Evolutionary conservation across 1,284 basidiomycete genomes (phyloP), one percentile per base, ranked within the genome.

Genomic region (Ganoderma sp.): DNA sequence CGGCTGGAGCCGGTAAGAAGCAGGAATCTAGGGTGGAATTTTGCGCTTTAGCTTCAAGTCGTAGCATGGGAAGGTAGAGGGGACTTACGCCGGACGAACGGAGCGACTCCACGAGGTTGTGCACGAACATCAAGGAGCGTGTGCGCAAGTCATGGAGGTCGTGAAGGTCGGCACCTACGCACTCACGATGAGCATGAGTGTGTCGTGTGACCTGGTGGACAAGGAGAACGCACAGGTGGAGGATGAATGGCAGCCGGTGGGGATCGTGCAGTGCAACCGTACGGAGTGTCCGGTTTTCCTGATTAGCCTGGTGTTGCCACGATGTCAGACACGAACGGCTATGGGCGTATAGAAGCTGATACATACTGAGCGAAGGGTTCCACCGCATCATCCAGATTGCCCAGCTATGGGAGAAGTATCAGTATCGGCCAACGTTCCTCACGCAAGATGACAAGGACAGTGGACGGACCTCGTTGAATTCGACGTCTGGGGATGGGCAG

Each of bases 61-160:
- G 22, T 48, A 14, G 39, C 59, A 39, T 52, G 42, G 28, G n/a
- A 56, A 12, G 15, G 64, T 59, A 22, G 60, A 59, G 25, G 6
- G 64, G n/a, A 70, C 71, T 60, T 75, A 92, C 90, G 72, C 89
- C 90, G 67, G 84, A 84, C 9, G 86, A 82, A 58, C 87, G 85
- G 64, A 92, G 83, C 5, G 84, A 83, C 70, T 86, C 84, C 54
- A 90, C 77, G 48, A 91, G 80, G 69, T 87, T 84, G 74, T 91
- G 90, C 50, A 91, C 84, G 77, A 91, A 88, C 39, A 85, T 72
- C n/a, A 92, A 81, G 52, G 87, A 86, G 60, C 88, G 85, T 54
- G 88, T 84, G 52, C 87, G 83, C 72, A 92, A 77, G 75, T 91
- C 84, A 73, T 90, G 81, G 73, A 92, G 81, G 81, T 93, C 85